Evolutionary conservation across 2,329 filamentous ascomycete species (phyloP), one percentile per base, ranked within the genome.

Genomic region (Colletotrichum australisinense): DNA sequence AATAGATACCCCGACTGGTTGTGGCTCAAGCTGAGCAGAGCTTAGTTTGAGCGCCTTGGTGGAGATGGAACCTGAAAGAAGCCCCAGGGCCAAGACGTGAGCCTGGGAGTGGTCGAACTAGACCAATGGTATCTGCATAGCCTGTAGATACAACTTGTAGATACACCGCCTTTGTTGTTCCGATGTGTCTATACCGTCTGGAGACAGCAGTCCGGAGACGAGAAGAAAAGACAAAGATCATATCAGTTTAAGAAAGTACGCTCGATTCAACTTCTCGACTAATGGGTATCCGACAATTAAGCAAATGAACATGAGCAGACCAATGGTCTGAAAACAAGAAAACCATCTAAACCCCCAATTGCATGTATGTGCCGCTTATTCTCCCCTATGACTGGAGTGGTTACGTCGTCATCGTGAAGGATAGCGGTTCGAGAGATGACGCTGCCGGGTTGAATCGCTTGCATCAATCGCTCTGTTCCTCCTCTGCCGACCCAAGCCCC

Each of bases 241-340:
- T 60, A 2, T 42, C 30, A n/a, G 35, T 59, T 19, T 63, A 67
- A 63, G 42, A 74, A 67, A 35, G 32, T 59, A 67, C 46, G 63
- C 57, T 72, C 55, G 62, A 63, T 72, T 74, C 52, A 62, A 71
- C 60, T 73, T 67, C 72, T 74, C 32, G 52, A 67, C 62, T 72
- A 67, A 63, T 72, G 72, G 72, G 72, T 74, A 74, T 74, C 72
- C 68, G 72, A 67, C 68, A 74, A 73, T 60, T 72, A 67, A 74
- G 63, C 52, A 74, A 74, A 74, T 38, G 55, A 65, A 70, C 62
- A 59, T 52, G 42, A 58, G 5, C 46, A 72, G 62, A 67, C 68
- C 60, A 53, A 60, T 12, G 68, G 60, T 71, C 32, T 53, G 38
- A 55, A 38, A 56, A 16, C 49, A 64, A 64, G 49, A 64, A 63